Evolutionary conservation across 495 filamentous ascomycete genomes (phyloP).

Genomic region (Talaromyces stipitatus): DNA sequence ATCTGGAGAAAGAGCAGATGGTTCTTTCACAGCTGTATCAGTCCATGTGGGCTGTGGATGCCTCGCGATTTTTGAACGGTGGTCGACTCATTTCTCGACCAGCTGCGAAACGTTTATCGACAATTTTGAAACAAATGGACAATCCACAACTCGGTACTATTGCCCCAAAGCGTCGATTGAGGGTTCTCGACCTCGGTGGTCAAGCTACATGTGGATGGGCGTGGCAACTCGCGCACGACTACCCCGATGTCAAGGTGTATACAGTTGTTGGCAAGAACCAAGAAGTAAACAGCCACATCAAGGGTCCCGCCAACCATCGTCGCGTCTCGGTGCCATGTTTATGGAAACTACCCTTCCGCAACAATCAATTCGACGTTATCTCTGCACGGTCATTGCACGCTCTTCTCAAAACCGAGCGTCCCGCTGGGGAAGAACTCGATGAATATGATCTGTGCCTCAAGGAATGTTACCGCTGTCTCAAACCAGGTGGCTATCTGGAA

Average conservation of each 20-base stretch:
- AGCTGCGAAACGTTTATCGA: constrained; percentile 50
- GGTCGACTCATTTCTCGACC: constrained; percentile 75
- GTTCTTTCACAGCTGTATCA: constrained; percentile 68
- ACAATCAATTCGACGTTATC: constrained; percentile 86
- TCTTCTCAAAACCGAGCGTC: constrained; percentile 60
- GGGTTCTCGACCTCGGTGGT: constrained; percentile 85
- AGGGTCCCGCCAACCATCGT: constrained; percentile 81
- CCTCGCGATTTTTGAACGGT: constrained; percentile 67
- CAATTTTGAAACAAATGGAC: constrained; percentile 11
- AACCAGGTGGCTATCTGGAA: constrained; percentile 87
- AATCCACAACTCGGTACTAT: neutral
- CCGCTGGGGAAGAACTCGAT: constrained; percentile 50
- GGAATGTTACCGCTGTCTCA: constrained; percentile 85
- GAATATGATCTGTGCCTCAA: constrained; percentile 81
- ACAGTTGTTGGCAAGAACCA: constrained; percentile 71
- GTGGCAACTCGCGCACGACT: constrained; percentile 81
- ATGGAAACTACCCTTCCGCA: constrained; percentile 76
- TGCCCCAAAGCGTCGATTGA: constrained; percentile 19
- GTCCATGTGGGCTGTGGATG: constrained; percentile 74
- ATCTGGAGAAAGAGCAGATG: constrained; percentile 69
- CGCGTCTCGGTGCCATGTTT: constrained; percentile 65
- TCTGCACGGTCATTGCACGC: constrained; percentile 83
- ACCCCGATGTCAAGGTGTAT: constrained; percentile 76
- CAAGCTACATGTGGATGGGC: constrained; percentile 86
- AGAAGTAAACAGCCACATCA: constrained; percentile 58